These are phyloP conservation scores for Seiridium unicorne DNA, from an alignment of 2,329 filamentous ascomycete genomes.

Conservation along the genomic window DNA sequence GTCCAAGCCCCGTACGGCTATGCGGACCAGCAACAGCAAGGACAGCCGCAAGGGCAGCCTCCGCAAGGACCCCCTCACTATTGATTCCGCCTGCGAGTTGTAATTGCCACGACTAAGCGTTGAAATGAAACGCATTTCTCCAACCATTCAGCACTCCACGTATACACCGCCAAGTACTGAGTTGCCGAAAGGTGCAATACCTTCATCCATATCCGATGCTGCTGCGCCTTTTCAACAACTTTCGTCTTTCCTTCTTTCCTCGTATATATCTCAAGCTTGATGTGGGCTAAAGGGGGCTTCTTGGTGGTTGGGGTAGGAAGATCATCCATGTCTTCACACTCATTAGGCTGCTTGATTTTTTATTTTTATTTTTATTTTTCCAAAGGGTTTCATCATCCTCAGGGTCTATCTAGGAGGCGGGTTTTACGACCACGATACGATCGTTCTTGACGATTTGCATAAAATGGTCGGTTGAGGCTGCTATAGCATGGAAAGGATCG, in stretches of 20 bases:
- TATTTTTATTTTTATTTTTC: not conserved
- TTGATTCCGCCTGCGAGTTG: not conserved
- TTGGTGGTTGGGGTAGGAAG: not conserved
- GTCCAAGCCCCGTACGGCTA: constrained; percentile 41
- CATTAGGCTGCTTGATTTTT: not conserved
- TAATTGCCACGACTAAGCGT: not conserved
- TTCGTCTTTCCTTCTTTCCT: not conserved
- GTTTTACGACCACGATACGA: constrained; percentile 10
- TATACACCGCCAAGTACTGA: not conserved
- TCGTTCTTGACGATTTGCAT: constrained; percentile 1
- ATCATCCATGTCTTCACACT: constrained; percentile 1
- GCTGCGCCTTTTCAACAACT: not conserved
- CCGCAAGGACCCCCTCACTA: constrained; percentile 35
- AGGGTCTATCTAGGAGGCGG: not conserved
- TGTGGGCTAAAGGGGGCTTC: not conserved
- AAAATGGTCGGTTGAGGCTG: not conserved
- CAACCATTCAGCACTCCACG: not conserved
- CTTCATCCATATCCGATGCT: not conserved
- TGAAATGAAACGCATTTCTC: not conserved
- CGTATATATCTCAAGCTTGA: not conserved
- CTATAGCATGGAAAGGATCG: not conserved
- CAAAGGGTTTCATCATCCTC: not conserved
- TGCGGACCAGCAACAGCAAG: constrained; percentile 39
- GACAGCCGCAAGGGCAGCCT: constrained; percentile 34
- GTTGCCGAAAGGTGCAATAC: not conserved